Percentiles rank a stretch among this genome's conserved stretches.
Evolutionary conservation across 805 yeast genomes (phyloP).

Genomic region (Komagataella pastoris): DNA sequence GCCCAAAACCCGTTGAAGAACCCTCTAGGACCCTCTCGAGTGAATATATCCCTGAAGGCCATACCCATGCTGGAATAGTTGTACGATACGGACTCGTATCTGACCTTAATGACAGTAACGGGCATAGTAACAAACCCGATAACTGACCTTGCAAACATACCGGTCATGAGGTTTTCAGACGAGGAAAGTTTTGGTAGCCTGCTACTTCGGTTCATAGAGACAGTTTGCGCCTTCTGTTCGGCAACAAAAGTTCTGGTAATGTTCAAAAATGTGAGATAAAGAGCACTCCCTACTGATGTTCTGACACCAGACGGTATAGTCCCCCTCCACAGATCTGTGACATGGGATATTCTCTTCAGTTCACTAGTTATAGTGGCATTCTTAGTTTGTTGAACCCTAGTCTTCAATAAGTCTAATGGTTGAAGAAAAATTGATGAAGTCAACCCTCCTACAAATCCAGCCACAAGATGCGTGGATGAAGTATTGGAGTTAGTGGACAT

Average conservation of each 20-base stretch:
- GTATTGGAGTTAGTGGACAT: background rate
- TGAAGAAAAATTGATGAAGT: constrained; percentile 71
- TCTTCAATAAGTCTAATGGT: constrained; percentile 82
- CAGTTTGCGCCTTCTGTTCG: constrained; percentile 6
- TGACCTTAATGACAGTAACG: constrained; percentile 75
- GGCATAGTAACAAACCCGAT: constrained; percentile 94
- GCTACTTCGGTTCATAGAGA: constrained; percentile 15
- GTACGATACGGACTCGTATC: constrained; percentile 76
- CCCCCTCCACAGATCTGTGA: constrained; percentile 76
- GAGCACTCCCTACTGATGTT: constrained; percentile 82
- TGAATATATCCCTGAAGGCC: constrained; percentile 45
- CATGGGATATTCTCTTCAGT: constrained; percentile 24
- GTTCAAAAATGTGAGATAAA: constrained; percentile 68
- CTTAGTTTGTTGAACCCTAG: constrained; percentile 61
- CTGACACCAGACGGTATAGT: constrained; percentile 83
- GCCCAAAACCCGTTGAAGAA: constrained; percentile 84
- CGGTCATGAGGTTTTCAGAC: constrained; percentile 58
- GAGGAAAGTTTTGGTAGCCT: constrained; percentile 62
- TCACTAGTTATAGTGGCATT: constrained; percentile 17
- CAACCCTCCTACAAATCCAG: constrained; percentile 81
- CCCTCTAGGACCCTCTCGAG: constrained; percentile 41
- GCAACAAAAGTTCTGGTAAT: constrained; percentile 40
- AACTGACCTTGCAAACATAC: constrained; percentile 63
- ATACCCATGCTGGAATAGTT: constrained; percentile 49
- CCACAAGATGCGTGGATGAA: constrained; percentile 40